Conservation (phyloP, 2,329 filamentous ascomycete species). For the Colletotrichum sp. region DNA sequence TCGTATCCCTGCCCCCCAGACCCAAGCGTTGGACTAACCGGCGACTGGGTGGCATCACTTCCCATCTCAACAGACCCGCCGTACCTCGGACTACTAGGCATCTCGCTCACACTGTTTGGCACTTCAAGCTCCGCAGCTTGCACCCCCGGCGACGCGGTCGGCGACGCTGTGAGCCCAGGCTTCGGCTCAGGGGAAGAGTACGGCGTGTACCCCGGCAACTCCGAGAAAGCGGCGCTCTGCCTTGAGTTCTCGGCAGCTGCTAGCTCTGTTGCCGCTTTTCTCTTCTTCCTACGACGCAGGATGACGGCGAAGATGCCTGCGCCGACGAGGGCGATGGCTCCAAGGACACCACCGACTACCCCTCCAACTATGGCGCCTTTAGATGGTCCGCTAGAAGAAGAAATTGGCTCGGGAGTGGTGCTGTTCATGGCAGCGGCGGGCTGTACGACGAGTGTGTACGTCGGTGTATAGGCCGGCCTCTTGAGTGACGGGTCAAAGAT, state of each 20-base stretch:
- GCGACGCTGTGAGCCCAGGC: not conserved
- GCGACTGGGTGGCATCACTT: not conserved
- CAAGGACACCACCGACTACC: not conserved
- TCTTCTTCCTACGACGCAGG: not conserved
- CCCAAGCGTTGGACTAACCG: not conserved
- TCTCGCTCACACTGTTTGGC: not conserved
- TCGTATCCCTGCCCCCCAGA: not conserved
- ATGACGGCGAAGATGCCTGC: not conserved
- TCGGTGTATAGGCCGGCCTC: constrained; percentile 24
- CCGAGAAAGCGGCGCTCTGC: not conserved
- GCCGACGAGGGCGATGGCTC: not conserved
- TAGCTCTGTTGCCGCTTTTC: not conserved
- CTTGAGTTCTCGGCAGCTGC: not conserved
- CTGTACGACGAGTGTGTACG: constrained; percentile 23
- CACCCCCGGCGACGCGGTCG: not conserved
- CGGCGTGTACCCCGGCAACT: not conserved
- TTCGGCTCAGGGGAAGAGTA: not conserved
- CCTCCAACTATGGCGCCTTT: not conserved
- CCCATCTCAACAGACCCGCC: constrained; percentile 4
- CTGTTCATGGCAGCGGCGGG: not conserved
- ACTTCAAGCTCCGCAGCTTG: constrained; percentile 10
- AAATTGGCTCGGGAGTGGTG: not conserved
- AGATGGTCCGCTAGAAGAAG: not conserved
- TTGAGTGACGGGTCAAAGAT: constrained; percentile 24
- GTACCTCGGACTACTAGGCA: constrained; percentile 7